phyloP scores from a whole-genome alignment of 805 yeast genomes.

The Dipodascus albidus region DNA sequence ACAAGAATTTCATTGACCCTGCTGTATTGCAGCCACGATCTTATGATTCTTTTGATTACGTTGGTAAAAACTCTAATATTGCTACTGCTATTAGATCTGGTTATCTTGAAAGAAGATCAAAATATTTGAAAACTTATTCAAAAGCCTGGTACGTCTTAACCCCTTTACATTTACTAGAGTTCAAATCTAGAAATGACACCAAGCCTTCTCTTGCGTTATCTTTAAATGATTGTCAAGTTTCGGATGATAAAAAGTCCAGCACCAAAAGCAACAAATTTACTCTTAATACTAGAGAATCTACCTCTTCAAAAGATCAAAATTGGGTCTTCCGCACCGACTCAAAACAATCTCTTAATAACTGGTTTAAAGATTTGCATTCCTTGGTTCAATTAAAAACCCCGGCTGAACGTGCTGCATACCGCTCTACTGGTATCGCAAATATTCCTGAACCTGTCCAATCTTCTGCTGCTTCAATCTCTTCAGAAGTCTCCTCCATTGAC shows the following conservation, averaged over 20 bases:
- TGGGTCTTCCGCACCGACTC: constrained; percentile 90
- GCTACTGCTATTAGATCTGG: constrained; percentile 66
- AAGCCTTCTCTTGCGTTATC: constrained; percentile 74
- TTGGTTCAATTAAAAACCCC: constrained; percentile 56
- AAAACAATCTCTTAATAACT: constrained; percentile 63
- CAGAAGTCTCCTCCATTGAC: not conserved
- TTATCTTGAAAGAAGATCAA: constrained; percentile 77
- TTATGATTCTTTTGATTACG: constrained; percentile 49
- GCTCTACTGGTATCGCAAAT: constrained; percentile 3
- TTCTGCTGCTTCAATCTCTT: constrained; percentile 1
- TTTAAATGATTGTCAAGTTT: constrained; percentile 66
- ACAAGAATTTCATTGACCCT: constrained; percentile 56
- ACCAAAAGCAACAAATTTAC: constrained; percentile 48
- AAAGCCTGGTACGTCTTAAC: constrained; percentile 87
- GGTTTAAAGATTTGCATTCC: constrained; percentile 71
- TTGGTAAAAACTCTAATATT: constrained; percentile 57
- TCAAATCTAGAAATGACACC: constrained; percentile 72
- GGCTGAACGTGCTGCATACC: constrained; percentile 18
- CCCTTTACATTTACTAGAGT: constrained; percentile 80
- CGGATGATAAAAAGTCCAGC: constrained; percentile 63
- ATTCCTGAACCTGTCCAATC: no score
- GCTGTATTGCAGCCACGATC: constrained; percentile 49
- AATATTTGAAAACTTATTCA: constrained; percentile 83
- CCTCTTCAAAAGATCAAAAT: constrained; percentile 61
- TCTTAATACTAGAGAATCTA: constrained; percentile 61